Base-by-base conservation (phyloP, 257 asterid genomes). In the Solanum piurae region DNA sequence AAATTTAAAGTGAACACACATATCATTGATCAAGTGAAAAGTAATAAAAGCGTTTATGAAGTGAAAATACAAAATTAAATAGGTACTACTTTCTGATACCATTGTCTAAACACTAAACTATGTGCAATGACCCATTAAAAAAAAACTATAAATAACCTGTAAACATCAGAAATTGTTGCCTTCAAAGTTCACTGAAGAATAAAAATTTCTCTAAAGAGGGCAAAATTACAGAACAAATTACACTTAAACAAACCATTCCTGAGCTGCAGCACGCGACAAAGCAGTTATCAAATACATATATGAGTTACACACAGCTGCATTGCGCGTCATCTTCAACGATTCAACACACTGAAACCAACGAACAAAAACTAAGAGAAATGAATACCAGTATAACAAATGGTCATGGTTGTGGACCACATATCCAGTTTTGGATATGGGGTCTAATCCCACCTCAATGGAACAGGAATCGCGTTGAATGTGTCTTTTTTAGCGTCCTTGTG, bases 231-330 rank as follows among this genome's bases (percentile, higher is more conserved):
- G 62, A 75, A 86, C 88, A 90, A 88, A 84, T 84, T 90, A 90
- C 90, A 86, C 84, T 86, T 83, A 88, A 86, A 90, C 91, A 88
- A 88, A 83, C 90, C 94, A 91, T 86, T 84, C 91, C 89, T 87
- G 89, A 87, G 89, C 90, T 68, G 87, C 89, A 75, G 74, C 90
- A 89, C 86, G 79, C 87, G 75, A 83, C 83, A 36, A 36, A 38
- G 83, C 83, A 86, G 86, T 89, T 86, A 88, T 87, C 31, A 77
- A 82, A 82, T 82, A 89, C 91, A 90, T 91, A 90, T 88, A 93
- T 91, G 90, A 90, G 92, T 91, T 89, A 90, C 94, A 92, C 52
- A 36, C 86, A 16, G 90, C 93, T 92, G 90, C 92, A 90, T 90
- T 85, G 77, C 89, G 91, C 69, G 76, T 80, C 55, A 88, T 52